phyloP scores from a whole-genome alignment of 2,329 filamentous ascomycete species.

The Blastomyces parvus region DNA sequence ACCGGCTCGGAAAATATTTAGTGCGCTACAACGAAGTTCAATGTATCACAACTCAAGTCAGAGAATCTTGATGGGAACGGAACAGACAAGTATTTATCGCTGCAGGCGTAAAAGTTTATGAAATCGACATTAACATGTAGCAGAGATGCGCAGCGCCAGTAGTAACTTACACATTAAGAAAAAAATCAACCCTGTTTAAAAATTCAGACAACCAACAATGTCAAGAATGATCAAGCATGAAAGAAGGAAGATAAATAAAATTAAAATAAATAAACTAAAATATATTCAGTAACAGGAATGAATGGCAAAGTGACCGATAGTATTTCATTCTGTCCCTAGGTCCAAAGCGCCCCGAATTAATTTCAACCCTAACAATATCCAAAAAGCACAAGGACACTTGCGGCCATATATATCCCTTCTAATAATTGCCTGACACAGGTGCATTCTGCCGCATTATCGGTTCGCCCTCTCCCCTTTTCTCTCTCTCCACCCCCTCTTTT shows the following conservation, averaged over 20 bases:
- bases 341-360: slow-evolving; percentile 1
- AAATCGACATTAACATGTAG: background rate
- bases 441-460: background rate
- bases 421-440: background rate
- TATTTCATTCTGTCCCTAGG: slow-evolving; percentile 1
- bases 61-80: background rate
- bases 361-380: background rate
- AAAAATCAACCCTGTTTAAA: too few relatives aligned
- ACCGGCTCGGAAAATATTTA: too few relatives aligned
- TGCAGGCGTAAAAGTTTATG: background rate
- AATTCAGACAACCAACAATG: too few relatives aligned
- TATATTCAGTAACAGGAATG: background rate
- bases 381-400: background rate
- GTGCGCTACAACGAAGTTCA: too few relatives aligned
- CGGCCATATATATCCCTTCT: background rate
- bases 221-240: background rate
- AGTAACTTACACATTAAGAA: too few relatives aligned
- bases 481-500: too few relatives aligned
- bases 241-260: background rate
- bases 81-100: background rate
- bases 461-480: background rate
- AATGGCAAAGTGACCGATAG: background rate
- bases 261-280: background rate
- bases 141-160: background rate
- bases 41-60: background rate